These are phyloP conservation scores for barley (Hordeum vulgare) DNA, from an alignment of 176 grass and related monocot species.

Conservation along the genomic window DNA sequence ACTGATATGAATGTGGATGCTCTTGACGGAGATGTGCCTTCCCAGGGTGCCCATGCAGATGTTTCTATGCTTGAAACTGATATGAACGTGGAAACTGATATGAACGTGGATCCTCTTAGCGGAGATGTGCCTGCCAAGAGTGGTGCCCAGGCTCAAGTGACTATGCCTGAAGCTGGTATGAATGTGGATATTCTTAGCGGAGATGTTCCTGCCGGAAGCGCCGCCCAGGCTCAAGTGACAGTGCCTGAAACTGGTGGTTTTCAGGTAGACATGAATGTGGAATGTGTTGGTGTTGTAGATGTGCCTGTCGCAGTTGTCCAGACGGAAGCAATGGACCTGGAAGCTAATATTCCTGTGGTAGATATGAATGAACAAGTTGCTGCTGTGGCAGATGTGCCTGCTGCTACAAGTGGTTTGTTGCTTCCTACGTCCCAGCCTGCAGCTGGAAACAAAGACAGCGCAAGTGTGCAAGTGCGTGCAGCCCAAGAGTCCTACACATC, in stretches of 20 bases:
- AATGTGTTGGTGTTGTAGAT: constrained; percentile 13
- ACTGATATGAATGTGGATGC: background rate
- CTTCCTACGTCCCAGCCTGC: background rate
- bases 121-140: background rate
- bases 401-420: background rate
- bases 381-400: background rate
- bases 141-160: no score
- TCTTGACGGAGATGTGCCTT: no score
- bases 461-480: background rate
- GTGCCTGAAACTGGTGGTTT: background rate
- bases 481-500: constrained; percentile 44
- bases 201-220: background rate
- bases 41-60: no score
- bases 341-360: background rate
- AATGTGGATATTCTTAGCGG: constrained; percentile 4
- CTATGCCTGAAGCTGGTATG: background rate
- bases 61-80: background rate
- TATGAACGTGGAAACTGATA: background rate
- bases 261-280: background rate
- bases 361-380: constrained; percentile 1
- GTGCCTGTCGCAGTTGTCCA: background rate
- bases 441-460: constrained; percentile 6
- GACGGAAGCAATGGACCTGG: background rate
- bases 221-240: background rate
- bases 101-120: background rate